A percentile compares a stretch with the other conserved stretches of the same genome.
Evolutionary conservation across 805 yeast genomes (phyloP).

Genomic region (Yarrowia alimentaria): DNA sequence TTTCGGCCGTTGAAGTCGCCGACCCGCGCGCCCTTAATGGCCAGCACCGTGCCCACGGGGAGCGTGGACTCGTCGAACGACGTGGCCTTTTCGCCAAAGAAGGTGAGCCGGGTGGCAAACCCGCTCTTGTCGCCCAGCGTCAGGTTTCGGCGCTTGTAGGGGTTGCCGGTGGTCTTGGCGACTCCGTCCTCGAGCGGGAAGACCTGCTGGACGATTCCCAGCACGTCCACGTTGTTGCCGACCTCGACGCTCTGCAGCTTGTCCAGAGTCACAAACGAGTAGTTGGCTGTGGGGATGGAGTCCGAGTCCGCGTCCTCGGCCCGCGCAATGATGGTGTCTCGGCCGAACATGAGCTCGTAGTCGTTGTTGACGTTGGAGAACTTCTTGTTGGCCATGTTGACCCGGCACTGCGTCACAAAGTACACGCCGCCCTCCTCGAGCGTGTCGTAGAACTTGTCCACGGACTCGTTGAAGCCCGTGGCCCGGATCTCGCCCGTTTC

Average conservation of each 20-base stretch:
- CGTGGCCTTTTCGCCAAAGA: constrained; percentile 87
- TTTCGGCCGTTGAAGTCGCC: constrained; percentile 86
- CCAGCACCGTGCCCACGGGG: constrained; percentile 60
- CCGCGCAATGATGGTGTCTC: constrained; percentile 72
- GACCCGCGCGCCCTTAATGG: constrained; percentile 85
- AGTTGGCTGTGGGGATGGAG: constrained; percentile 73
- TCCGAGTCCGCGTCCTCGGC: constrained; percentile 55
- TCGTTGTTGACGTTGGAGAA: constrained; percentile 83
- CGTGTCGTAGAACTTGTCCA: constrained; percentile 70
- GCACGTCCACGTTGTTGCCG: constrained; percentile 75
- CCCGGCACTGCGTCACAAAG: constrained; percentile 75
- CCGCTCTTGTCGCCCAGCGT: constrained; percentile 81
- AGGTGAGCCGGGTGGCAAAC: constrained; percentile 70
- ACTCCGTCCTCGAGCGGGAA: constrained; percentile 73
- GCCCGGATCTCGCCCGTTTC: constrained; percentile 96
- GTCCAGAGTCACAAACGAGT: constrained; percentile 68
- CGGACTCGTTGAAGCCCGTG: constrained; percentile 86
- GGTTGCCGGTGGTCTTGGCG: constrained; percentile 84
- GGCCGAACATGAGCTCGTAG: constrained; percentile 79
- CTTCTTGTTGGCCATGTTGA: constrained; percentile 80
- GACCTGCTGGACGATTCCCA: constrained; percentile 80
- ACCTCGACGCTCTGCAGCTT: constrained; percentile 65
- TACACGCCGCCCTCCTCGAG: constrained; percentile 89
- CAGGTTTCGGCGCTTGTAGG: constrained; percentile 89
- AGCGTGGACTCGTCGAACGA: constrained; percentile 59